Evolutionary conservation across 2,329 filamentous ascomycete genomes (phyloP).

Genomic region (Fragosphaeria purpurea): DNA sequence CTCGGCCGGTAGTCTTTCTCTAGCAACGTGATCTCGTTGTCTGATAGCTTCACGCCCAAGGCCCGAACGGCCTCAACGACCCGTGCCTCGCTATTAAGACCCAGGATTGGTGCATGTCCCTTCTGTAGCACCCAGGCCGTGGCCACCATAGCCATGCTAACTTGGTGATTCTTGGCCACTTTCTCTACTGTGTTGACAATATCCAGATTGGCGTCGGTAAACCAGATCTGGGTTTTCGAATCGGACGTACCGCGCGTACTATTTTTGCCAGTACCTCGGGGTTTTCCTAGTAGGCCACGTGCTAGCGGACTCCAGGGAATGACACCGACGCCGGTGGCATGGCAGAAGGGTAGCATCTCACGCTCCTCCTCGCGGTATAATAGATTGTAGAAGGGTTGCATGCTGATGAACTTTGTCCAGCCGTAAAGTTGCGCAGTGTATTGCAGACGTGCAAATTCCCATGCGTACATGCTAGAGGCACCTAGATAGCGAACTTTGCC

Average conservation of each 20-base stretch:
- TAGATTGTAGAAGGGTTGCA: conserved; percentile 50
- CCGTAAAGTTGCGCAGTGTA: conserved; percentile 36
- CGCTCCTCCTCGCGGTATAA: conserved; percentile 50
- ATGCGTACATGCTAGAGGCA: conserved; percentile 19
- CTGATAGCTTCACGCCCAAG: conserved; percentile 30
- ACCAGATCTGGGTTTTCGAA: conserved; percentile 27
- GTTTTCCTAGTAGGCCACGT: conserved; percentile 21
- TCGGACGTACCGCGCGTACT: conserved; percentile 20
- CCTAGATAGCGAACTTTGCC: conserved; percentile 44
- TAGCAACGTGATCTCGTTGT: conserved; percentile 44
- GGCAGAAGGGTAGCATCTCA: conserved; percentile 29
- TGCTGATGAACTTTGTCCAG: conserved; percentile 49
- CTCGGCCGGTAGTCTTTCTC: conserved; percentile 45
- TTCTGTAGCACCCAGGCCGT: conserved; percentile 44
- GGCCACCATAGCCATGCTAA: conserved; percentile 49
- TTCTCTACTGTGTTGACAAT: conserved; percentile 16
- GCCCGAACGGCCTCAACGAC: conserved; percentile 44
- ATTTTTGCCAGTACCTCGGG: conserved; percentile 9
- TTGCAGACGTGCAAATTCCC: conserved; percentile 19
- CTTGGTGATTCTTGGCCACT: conserved; percentile 30
- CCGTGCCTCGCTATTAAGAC: conserved; percentile 39
- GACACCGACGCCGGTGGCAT: conserved; percentile 24
- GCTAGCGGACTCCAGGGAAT: conserved; percentile 25
- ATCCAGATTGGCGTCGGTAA: conserved; percentile 31
- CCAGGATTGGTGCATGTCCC: conserved; percentile 42